These are phyloP conservation scores for Cynanchum wilfordii DNA, from an alignment of 257 asterid species.

Conservation along the genomic window DNA sequence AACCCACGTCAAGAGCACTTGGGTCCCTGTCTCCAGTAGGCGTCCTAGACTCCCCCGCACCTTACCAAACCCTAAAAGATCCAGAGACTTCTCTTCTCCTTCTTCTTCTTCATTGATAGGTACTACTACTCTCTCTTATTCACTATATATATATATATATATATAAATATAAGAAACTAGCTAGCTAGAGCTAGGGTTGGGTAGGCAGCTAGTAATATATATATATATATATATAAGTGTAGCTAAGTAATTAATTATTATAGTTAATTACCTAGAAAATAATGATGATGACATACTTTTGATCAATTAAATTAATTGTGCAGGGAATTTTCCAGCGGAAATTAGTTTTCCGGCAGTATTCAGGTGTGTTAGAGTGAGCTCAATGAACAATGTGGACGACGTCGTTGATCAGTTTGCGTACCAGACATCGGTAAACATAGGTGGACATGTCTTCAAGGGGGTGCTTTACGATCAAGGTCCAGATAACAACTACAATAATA, in stretches of 20 bases:
- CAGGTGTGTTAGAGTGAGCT: conserved; percentile 64
- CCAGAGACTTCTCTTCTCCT: conserved; percentile 24
- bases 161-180: no score
- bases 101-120: conserved; percentile 25
- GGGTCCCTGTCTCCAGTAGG: conserved; percentile 58
- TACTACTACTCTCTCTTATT: conserved; percentile 24
- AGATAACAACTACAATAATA: conserved; percentile 16
- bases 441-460: conserved; percentile 69
- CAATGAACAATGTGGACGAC: conserved; percentile 47
- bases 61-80: conserved; percentile 59
- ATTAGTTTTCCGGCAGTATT: conserved; percentile 62
- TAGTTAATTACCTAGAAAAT: no score
- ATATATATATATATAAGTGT: no score
- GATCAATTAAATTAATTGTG: no score
- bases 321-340: conserved; percentile 58
- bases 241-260: no score
- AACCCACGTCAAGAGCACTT: conserved; percentile 80
- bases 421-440: conserved; percentile 68
- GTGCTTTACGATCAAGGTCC: conserved; percentile 75
- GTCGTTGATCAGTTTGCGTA: conserved; percentile 59
- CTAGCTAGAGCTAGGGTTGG: no score
- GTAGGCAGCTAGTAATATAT: no score
- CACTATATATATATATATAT: no score
- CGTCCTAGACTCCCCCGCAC: conserved; percentile 33
- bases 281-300: no score